Percentiles rank a stretch among this genome's conserved stretches.
Conservation (phyloP, 139 green algal genomes). For the Tetradesmus obliquus region DNA sequence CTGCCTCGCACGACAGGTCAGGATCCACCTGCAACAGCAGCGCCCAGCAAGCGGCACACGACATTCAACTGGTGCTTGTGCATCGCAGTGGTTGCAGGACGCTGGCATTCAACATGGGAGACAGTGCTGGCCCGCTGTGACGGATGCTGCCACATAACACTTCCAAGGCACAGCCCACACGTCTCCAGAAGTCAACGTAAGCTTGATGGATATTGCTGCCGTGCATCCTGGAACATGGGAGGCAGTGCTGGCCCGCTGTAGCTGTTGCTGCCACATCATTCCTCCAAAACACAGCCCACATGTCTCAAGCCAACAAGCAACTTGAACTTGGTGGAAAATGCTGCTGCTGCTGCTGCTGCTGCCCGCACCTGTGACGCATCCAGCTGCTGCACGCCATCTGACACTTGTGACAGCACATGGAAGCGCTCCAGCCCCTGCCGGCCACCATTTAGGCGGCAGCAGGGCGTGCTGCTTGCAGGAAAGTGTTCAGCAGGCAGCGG, state of each 20-base stretch:
- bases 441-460: neutral
- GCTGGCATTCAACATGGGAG: neutral
- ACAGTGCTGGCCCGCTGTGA: too few relatives aligned
- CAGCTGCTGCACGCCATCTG: neutral
- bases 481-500: neutral
- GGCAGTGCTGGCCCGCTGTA: too few relatives aligned
- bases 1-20: neutral
- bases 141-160: too few relatives aligned
- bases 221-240: too few relatives aligned
- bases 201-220: too few relatives aligned
- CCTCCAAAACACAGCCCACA: too few relatives aligned
- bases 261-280: too few relatives aligned
- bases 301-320: too few relatives aligned
- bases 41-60: neutral
- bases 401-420: neutral
- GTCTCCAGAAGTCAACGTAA: too few relatives aligned
- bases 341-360: neutral
- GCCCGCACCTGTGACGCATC: neutral
- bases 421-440: neutral
- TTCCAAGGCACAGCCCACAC: too few relatives aligned
- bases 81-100: neutral
- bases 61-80: too few relatives aligned
- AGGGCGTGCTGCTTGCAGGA: neutral
- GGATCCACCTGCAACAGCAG: neutral
- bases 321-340: too few relatives aligned